Evolutionary conservation across 495 filamentous ascomycete species (phyloP).

Genomic region (Entonaema liquescens): DNA sequence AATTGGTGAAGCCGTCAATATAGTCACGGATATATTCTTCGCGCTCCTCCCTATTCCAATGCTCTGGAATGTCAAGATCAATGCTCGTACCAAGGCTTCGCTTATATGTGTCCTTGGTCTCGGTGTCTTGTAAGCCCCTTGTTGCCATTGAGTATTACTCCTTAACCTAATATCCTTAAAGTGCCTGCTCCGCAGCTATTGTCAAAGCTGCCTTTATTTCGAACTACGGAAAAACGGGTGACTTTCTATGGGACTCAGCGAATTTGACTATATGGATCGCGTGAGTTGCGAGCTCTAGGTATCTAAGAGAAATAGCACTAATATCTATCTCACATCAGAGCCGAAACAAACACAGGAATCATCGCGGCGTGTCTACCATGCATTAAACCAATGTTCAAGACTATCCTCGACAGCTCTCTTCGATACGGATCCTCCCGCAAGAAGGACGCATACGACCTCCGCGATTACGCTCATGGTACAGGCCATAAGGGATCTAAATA

Average conservation of each 20-base stretch:
- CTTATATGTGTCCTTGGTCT: conserved; percentile 54
- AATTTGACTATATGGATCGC: conserved; percentile 48
- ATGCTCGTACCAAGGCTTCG: conserved; percentile 50
- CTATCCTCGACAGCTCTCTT: conserved; percentile 2
- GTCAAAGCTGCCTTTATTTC: conserved; percentile 55
- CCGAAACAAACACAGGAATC: conserved; percentile 25
- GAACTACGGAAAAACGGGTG: conserved; percentile 51
- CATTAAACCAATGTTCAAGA: conserved; percentile 20
- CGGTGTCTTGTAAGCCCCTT: conserved; percentile 52
- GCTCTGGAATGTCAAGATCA: conserved; percentile 57
- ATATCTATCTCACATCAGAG: background rate
- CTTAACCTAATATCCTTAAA: conserved; percentile 26
- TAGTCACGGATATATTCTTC: conserved; percentile 55
- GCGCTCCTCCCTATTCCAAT: conserved; percentile 56
- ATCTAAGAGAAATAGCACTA: background rate
- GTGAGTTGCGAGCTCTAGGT: background rate
- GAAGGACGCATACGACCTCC: conserved; percentile 10
- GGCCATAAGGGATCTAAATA: conserved; percentile 7
- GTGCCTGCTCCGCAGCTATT: conserved; percentile 56
- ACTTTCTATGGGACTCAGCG: conserved; percentile 58
- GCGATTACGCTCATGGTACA: background rate
- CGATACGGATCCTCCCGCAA: conserved; percentile 19
- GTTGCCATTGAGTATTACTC: background rate
- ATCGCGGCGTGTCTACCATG: conserved; percentile 15
- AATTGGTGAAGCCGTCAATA: conserved; percentile 47